A percentile compares a stretch with the other conserved stretches of the same genome.
phyloP scores from a whole-genome alignment of 345 rosid genomes.

The Physaria fendleri region DNA sequence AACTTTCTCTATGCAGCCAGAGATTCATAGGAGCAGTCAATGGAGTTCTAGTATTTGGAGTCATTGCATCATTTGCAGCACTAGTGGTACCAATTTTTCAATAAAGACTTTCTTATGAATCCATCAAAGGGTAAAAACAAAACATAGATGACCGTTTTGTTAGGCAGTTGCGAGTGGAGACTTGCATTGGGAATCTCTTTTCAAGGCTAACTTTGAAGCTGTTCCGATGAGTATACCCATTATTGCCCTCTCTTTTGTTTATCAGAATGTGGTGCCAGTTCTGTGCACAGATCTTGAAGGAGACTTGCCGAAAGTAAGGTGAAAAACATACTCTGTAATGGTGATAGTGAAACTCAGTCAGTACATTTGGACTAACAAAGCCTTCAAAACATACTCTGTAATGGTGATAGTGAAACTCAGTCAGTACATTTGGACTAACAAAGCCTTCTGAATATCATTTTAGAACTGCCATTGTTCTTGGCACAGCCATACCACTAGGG shows the following conservation, averaged over 20 bases:
- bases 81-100: slow-evolving; percentile 57
- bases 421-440: neutral
- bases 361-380: neutral
- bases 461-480: slow-evolving; percentile 80
- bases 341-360: slow-evolving; percentile 3
- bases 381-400: neutral
- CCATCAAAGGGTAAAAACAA: neutral
- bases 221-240: slow-evolving; percentile 97
- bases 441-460: slow-evolving; percentile 8
- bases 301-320: slow-evolving; percentile 92
- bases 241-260: slow-evolving; percentile 87
- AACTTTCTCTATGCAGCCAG: slow-evolving; percentile 45
- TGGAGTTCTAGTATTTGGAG: slow-evolving; percentile 68
- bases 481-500: slow-evolving; percentile 84
- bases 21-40: slow-evolving; percentile 80
- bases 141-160: slow-evolving; percentile 12
- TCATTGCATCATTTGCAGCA: slow-evolving; percentile 62
- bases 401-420: slow-evolving; percentile 1
- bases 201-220: slow-evolving; percentile 78
- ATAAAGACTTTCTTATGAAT: neutral
- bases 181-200: slow-evolving; percentile 72
- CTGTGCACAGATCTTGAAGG: slow-evolving; percentile 94
- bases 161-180: slow-evolving; percentile 75
- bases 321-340: slow-evolving; percentile 24
- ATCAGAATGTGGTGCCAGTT: slow-evolving; percentile 96